phyloP scores from a whole-genome alignment of 768 basidiomycete genomes.

The Clitopilus passeckerianus region DNA sequence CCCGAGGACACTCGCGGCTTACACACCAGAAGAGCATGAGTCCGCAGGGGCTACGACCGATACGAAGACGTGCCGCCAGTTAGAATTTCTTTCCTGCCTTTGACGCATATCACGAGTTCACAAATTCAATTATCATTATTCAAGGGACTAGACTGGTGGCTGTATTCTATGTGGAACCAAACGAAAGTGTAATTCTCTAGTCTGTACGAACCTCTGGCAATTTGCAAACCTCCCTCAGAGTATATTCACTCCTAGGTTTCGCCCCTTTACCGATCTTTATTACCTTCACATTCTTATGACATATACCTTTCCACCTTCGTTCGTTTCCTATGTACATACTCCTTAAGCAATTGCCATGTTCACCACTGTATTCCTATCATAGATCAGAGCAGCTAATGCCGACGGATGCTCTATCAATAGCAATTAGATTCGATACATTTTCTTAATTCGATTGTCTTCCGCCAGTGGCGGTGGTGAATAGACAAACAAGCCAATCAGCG shows the following conservation, averaged over 20 bases:
- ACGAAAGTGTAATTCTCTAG: background rate
- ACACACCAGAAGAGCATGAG: background rate
- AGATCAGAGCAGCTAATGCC: background rate
- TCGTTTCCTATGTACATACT: background rate
- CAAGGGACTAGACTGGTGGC: background rate
- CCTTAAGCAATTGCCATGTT: background rate
- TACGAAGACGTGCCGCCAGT: background rate
- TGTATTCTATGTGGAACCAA: background rate
- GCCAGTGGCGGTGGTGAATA: background rate
- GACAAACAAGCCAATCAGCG: no score
- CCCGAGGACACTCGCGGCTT: background rate
- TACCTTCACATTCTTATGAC: slow-evolving; percentile 2
- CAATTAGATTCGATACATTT: background rate
- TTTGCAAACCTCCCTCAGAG: background rate
- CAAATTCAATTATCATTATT: background rate
- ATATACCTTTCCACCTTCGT: background rate
- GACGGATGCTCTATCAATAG: background rate
- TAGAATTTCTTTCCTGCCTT: background rate
- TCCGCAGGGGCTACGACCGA: background rate
- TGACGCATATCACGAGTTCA: background rate
- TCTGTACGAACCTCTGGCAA: background rate
- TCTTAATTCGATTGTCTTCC: background rate
- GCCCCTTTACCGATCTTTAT: slow-evolving; percentile 7
- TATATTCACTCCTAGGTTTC: background rate
- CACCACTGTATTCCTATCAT: background rate